phyloP scores from a whole-genome alignment of 176 grass and related monocot species.

The Ananas comosus region DNA sequence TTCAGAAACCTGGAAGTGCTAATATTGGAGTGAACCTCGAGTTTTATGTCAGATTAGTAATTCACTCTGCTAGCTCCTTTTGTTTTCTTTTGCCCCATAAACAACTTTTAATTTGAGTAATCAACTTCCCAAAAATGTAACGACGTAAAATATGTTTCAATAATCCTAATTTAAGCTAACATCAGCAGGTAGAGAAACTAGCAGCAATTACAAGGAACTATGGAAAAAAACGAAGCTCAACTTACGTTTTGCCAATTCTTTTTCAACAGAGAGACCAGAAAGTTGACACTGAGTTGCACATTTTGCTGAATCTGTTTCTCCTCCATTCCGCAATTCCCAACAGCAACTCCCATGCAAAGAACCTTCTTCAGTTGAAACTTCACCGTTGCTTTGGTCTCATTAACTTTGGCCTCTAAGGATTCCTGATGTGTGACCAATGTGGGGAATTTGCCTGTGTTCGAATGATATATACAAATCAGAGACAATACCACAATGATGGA shows the following conservation, averaged over 20 bases:
- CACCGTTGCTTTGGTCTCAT: conserved; percentile 12
- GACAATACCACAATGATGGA: background rate
- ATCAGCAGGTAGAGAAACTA: background rate
- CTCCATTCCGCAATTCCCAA: conserved; percentile 14
- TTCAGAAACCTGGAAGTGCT: no score
- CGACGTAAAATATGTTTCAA: background rate
- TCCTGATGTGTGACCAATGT: conserved; percentile 11
- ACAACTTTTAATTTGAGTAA: background rate
- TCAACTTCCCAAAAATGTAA: background rate
- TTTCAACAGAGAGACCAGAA: conserved; percentile 8
- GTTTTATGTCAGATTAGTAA: background rate
- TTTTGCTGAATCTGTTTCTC: conserved; percentile 12
- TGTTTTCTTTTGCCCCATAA: background rate
- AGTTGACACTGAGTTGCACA: conserved; percentile 5
- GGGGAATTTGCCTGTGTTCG: background rate
- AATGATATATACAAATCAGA: background rate
- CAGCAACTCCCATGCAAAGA: conserved; percentile 13
- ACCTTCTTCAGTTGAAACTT: conserved; percentile 13
- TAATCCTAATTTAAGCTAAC: background rate
- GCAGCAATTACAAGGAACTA: background rate
- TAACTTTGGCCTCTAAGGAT: conserved; percentile 7
- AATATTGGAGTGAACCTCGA: no score
- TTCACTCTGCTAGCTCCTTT: background rate
- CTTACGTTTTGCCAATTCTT: conserved; percentile 14
- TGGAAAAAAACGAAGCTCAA: background rate